Evolutionary conservation across 305 asterid genomes (phyloP), one percentile per base, ranked within the genome.

Genomic region (Rubia tinctorum): DNA sequence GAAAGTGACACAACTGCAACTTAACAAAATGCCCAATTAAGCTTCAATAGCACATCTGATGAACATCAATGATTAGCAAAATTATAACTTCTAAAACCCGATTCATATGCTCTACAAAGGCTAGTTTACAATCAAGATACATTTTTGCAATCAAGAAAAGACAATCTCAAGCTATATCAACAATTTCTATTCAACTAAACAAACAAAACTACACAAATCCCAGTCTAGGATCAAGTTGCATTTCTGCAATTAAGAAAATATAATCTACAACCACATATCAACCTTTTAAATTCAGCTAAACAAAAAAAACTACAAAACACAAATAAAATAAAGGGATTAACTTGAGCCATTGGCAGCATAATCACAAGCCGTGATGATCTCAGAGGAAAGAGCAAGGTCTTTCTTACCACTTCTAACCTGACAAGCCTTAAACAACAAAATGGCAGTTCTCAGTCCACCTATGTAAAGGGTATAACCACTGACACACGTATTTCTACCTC

Each of bases 391-490:
- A 74, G 74, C 73, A 76, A 91, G 95, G 79, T 93, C 86, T 73
- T 71, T 85, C 76, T 77, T 82, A 71, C 84, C 84, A 39, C 77
- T 81, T 9, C 86, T 83, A 73, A 86, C 80, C 77, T 83, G 89
- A 78, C 86, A 91, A 73, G 97, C 87, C 84, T 86, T 93, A 64
- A 91, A 91, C 81, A 93, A 39, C 85, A 93, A 85, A 78, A 88
- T 81, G 84, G 97, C 93, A 78, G 92, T 89, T 53, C 98, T 97
- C 15, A 34, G 5, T 34, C 37, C 37, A 34, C 2, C 5, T 34
- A 5, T 34, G 37, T 34, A 34, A 34, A 34, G 1, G 37, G 37
- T 34, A 34, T 34, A 34, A 34, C 4, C 37, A 34, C 37, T 34
- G 2, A 34, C 37, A 34, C 2, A 2, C 37, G 3, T 34, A 34